Conservation (phyloP, 768 basidiomycete species). For the Rubroboletus satanas region DNA sequence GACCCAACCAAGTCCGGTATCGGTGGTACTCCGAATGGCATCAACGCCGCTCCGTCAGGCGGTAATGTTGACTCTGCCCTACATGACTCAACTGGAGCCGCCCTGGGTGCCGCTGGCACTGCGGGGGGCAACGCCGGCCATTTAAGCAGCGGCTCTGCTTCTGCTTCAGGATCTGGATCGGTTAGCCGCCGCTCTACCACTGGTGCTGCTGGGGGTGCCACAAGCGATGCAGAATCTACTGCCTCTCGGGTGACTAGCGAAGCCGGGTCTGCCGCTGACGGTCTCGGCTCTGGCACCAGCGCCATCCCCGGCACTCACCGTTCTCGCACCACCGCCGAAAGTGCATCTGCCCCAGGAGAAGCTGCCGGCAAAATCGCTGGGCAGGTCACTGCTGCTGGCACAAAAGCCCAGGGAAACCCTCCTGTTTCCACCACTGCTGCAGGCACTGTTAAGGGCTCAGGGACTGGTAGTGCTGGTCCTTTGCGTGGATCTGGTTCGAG, state of each 20-base stretch:
- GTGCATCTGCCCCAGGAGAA: not conserved
- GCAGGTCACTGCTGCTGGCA: not conserved
- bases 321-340: not conserved
- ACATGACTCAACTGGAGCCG: no score
- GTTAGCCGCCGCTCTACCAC: not conserved
- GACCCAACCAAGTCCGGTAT: no score
- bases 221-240: accelerated
- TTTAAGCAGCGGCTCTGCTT: not conserved
- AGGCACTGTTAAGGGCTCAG: no score
- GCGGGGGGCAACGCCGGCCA: not conserved
- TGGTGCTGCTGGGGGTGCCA: no score
- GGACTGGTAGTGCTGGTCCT: not conserved
- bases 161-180: not conserved
- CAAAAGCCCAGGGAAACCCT: accelerated
- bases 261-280: no score
- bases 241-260: not conserved
- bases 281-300: not conserved
- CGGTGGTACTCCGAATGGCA: no score
- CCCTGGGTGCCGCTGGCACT: no score
- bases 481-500: not conserved
- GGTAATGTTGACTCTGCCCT: no score
- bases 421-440: no score
- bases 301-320: not conserved
- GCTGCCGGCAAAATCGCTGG: not conserved
- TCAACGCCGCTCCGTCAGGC: no score